phyloP scores from a whole-genome alignment of 495 filamentous ascomycete species.

The Xylaria venustula region DNA sequence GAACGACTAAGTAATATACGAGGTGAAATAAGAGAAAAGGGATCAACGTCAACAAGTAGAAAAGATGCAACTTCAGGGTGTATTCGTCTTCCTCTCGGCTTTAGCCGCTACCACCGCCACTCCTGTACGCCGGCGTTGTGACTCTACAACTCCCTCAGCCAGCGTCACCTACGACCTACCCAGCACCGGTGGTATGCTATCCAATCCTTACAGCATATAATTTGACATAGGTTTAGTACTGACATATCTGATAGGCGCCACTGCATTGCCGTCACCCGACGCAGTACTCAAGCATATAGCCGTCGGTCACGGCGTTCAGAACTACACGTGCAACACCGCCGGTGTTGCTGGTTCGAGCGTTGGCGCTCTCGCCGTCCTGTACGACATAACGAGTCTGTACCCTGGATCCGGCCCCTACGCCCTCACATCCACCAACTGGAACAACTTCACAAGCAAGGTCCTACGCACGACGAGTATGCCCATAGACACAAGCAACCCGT shows the following conservation, averaged over 20 bases:
- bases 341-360: slow-evolving; percentile 33
- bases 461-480: slow-evolving; percentile 35
- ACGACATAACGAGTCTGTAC: slow-evolving; percentile 55
- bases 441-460: slow-evolving; percentile 29
- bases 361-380: slow-evolving; percentile 68
- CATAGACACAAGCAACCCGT: slow-evolving; percentile 37
- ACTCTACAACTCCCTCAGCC: slow-evolving; percentile 7
- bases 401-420: slow-evolving; percentile 31
- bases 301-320: slow-evolving; percentile 72
- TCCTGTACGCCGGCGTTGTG: slow-evolving; percentile 25
- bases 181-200: slow-evolving; percentile 28
- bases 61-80: slow-evolving; percentile 25
- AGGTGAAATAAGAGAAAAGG: background rate
- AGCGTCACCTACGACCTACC: slow-evolving; percentile 19
- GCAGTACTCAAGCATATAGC: slow-evolving; percentile 59
- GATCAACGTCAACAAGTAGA: background rate
- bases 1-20: background rate
- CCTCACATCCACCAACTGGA: slow-evolving; percentile 27
- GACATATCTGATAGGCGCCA: slow-evolving; percentile 16
- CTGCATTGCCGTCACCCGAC: slow-evolving; percentile 46
- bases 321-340: slow-evolving; percentile 64
- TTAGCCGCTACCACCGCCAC: slow-evolving; percentile 34
- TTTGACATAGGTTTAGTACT: background rate
- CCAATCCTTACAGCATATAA: background rate
- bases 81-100: slow-evolving; percentile 26